Conservation (phyloP, 192 early-diverging fungal genomes). For the Backusella tarrabulga region DNA sequence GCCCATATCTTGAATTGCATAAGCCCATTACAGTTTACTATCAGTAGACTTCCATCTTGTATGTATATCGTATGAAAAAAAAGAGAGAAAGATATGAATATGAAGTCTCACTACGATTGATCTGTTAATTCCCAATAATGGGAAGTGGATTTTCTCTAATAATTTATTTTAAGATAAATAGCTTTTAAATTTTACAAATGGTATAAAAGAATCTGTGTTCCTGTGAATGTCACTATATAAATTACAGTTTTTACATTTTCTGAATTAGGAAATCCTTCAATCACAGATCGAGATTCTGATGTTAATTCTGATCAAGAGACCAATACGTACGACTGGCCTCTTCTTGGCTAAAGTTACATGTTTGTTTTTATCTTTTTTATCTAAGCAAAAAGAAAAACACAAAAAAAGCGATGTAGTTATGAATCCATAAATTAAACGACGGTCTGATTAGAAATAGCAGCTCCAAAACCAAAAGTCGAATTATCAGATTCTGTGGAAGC, state of each 20-base stretch:
- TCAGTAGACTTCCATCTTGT: background rate
- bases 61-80: background rate
- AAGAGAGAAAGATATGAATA: background rate
- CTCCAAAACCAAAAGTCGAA: background rate
- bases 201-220: background rate
- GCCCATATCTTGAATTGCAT: background rate
- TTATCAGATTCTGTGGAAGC: slow-evolving; percentile 8
- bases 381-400: background rate
- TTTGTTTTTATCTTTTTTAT: background rate
- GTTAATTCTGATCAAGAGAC: slow-evolving; percentile 3
- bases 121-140: background rate
- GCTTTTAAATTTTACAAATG: background rate
- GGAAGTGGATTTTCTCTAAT: background rate
- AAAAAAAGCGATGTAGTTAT: background rate
- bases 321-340: background rate
- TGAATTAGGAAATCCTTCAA: background rate
- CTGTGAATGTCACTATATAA: background rate
- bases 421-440: background rate
- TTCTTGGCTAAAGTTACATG: background rate
- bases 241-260: background rate
- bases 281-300: background rate
- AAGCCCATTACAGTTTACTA: background rate
- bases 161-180: background rate
- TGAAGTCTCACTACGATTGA: background rate
- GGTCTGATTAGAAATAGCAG: background rate